Base-by-base conservation (phyloP, 257 asterid genomes). In the Solanum tacnaense region DNA sequence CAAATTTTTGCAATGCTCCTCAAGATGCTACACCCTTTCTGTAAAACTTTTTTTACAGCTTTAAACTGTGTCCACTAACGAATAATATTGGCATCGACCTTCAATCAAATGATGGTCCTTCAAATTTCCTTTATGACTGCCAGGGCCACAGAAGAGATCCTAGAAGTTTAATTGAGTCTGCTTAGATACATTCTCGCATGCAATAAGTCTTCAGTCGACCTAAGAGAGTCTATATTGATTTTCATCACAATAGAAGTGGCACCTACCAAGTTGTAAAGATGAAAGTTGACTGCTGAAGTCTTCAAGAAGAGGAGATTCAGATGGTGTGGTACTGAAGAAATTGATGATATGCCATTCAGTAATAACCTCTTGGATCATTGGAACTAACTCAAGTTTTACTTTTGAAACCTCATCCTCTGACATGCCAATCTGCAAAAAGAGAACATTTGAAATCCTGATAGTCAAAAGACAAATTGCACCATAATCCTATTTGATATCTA, bases 201-300 rank as follows among this genome's bases (percentile, higher is more conserved):
- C 85, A 81, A 46, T 81, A 31, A 29, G 38, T 75, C 13, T 76
- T 76, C 85, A 49, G 68, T n/a, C 29, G 10, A 81, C 27, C 29
- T 81, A 46, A 52, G 70, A 81, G 8, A 29, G 85, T 5, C 68
- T 13, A 18, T 31, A 46, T 81, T 27, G 68, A 52, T 81, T 49
- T 81, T 29, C 44, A 46, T 49, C 85, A 49, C 44, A 82, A 46
- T 82, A 49, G 85, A 49, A 76, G 85, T 31, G 39, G 41, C 60
- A 82, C 95, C 58, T 93, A 97, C 98, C 99, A 88, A 97, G 94
- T 86, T 96, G 98, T 89, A 96, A 92, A 68, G 98, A 93, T 62
- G 99, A 96, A 91, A 97, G 98, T 89, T 90, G 96, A 89, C 92
- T 93, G 90, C 96, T 95, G 88, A 96, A 97, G 91, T 97, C 99